Base-by-base conservation (phyloP, 352 stramenopile species). In the Phytopythium sindhum region DNA sequence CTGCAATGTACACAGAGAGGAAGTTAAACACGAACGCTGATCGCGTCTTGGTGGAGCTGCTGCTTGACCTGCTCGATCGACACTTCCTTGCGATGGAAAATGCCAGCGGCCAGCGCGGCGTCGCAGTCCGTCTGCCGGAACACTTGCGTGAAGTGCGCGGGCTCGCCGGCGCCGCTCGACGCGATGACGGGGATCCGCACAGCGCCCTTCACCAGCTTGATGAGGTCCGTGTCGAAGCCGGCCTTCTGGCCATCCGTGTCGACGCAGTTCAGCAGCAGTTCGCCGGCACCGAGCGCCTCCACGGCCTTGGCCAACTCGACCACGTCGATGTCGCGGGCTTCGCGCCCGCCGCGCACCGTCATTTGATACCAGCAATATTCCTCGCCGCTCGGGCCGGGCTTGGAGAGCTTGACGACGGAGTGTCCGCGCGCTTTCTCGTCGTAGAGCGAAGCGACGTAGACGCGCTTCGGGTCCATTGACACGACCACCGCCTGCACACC, bases 261-360 rank as follows among this genome's bases (percentile, higher is more conserved):
- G 62, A 99, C 98, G 69, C 96, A 99, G 73, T 99, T 99, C 10
- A 99, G 76, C 78, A 99, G 88, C 48, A 99, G 90, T 73, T 99
- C 97, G 53, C 97, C 97, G 2, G 97, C 97, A 31, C 97, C 97
- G 5, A 99, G 84, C 35, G 82, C 82, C 72, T 98, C 94, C 47
- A 85, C 88, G 45, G 94, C 89, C 74, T 97, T 87, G 8, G 84
- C 86, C 28, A 97, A 72, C 51, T 90, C 62, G 37, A 98, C 81
- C 24, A 81, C 88, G 51, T 98, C 91, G 37, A 98, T 88, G 51
- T 92, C 79, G 23, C 91, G 81, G 14, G 82, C 79, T 73, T 99
- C 96, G 56, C 97, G 86, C 17, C 97, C 97, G 55, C 97, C 97
- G 64, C 97, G 97, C 35, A 99, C 92, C 5, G 97, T 99, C 67